Percentiles rank a stretch among this genome's conserved stretches.
Evolutionary conservation across 176 grass and related monocot species (phyloP).

Genomic region (Pontederia crassipes): DNA sequence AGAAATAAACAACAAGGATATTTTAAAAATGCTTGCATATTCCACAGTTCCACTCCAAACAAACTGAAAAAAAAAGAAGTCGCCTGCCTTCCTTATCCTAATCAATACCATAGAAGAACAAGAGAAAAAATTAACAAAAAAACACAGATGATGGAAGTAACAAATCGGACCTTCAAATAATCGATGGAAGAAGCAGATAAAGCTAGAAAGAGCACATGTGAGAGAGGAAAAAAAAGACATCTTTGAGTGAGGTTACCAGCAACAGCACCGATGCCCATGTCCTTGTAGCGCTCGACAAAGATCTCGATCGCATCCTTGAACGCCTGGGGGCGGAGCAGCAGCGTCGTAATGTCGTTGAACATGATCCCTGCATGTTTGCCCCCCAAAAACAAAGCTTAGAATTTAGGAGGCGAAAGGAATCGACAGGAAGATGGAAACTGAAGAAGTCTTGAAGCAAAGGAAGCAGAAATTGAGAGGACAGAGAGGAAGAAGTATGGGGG

Average conservation of each 20-base stretch:
- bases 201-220: not conserved
- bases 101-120: too few species aligned
- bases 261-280: conserved; percentile 67
- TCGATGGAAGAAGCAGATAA: not conserved
- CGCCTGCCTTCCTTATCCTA: too few species aligned
- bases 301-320: conserved; percentile 83
- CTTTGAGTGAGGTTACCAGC: conserved; percentile 39
- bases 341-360: conserved; percentile 93
- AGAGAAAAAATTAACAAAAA: too few species aligned
- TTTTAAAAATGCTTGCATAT: too few species aligned
- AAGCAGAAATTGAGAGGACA: not conserved
- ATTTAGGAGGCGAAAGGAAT: not conserved
- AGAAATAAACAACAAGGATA: too few species aligned
- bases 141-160: too few species aligned
- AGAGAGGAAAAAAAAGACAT: not conserved
- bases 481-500: not conserved
- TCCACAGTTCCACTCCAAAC: too few species aligned
- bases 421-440: not conserved
- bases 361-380: conserved; percentile 58
- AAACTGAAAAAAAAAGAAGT: too few species aligned
- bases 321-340: conserved; percentile 63
- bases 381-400: conserved; percentile 1
- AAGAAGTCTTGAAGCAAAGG: not conserved
- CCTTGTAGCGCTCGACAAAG: conserved; percentile 81
- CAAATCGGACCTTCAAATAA: not conserved